Conservation (phyloP, 805 yeast genomes). For the Metschnikowia sp. region DNA sequence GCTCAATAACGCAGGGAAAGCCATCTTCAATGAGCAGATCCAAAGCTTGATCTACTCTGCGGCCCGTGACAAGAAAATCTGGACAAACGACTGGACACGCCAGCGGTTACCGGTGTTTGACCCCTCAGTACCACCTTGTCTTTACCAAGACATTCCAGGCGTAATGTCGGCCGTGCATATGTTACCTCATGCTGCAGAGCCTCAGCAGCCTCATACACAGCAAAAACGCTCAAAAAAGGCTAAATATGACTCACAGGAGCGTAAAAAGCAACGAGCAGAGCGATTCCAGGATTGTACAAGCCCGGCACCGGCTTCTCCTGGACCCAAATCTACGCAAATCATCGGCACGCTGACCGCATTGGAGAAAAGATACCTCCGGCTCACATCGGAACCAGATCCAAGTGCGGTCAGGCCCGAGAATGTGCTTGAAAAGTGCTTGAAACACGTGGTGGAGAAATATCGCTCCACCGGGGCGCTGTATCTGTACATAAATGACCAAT, state of each 20-base stretch:
- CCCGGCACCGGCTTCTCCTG: background rate
- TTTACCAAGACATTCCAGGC: slow-evolving; percentile 10
- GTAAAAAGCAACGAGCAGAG: slow-evolving; percentile 43
- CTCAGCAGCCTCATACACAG: background rate
- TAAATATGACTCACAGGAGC: slow-evolving; percentile 26
- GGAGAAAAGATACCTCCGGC: slow-evolving; percentile 76
- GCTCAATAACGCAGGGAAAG: slow-evolving; percentile 32
- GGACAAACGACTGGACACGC: slow-evolving; percentile 51
- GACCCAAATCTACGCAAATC: slow-evolving; percentile 24
- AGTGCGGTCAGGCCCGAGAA: slow-evolving; percentile 70
- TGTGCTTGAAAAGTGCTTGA: slow-evolving; percentile 57
- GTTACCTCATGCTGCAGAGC: background rate
- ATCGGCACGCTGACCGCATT: slow-evolving; percentile 63
- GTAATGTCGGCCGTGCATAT: background rate
- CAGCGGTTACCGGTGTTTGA: slow-evolving; percentile 49
- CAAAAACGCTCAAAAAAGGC: background rate
- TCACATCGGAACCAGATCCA: slow-evolving; percentile 92
- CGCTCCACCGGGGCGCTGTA: slow-evolving; percentile 49
- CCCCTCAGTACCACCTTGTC: slow-evolving; percentile 5
- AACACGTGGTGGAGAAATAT: slow-evolving; percentile 52
- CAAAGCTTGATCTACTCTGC: slow-evolving; percentile 49
- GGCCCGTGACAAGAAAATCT: slow-evolving; percentile 38
- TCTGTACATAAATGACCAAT: slow-evolving; percentile 80
- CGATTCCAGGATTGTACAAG: slow-evolving; percentile 36
- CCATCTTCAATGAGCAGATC: slow-evolving; percentile 47